These are phyloP conservation scores for Neofusicoccum parvum DNA, from an alignment of 2,329 filamentous ascomycete species.

Conservation along the genomic window DNA sequence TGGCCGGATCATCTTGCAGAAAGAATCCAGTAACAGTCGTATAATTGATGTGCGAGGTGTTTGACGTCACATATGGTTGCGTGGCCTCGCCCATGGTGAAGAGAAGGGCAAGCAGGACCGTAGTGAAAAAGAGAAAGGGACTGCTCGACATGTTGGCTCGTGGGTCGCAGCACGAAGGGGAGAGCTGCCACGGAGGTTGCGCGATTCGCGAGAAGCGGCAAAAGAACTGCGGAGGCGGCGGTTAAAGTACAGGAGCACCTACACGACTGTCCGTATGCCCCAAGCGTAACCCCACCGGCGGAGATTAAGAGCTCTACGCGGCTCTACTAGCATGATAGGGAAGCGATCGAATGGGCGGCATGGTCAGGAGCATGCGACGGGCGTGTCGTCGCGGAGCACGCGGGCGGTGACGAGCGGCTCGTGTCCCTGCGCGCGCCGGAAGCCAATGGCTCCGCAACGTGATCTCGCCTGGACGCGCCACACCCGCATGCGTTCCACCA, in stretches of 20 bases:
- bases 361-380: background rate
- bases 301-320: conserved; percentile 1
- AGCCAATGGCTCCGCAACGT: conserved; percentile 17
- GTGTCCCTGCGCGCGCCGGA: background rate
- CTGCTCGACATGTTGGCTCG: conserved; percentile 10
- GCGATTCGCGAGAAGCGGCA: background rate
- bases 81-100: conserved; percentile 21
- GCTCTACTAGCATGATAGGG: conserved; percentile 3
- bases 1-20: conserved; percentile 62
- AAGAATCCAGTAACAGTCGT: conserved; percentile 65
- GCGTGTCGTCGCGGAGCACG: background rate
- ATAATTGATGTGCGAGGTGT: conserved; percentile 56
- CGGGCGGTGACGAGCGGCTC: conserved; percentile 13
- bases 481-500: background rate
- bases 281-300: conserved; percentile 8
- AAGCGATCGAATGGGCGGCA: conserved; percentile 11
- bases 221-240: background rate
- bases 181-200: too few relatives aligned
- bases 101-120: conserved; percentile 14
- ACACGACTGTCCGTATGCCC: conserved; percentile 13
- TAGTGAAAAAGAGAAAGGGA: conserved; percentile 19
- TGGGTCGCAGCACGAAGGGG: too few relatives aligned
- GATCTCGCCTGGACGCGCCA: conserved; percentile 8
- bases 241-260: conserved; percentile 8
- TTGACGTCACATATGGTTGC: conserved; percentile 2